Evolutionary conservation across 352 stramenopile species (phyloP).

Genomic region (Globisporangium solare): DNA sequence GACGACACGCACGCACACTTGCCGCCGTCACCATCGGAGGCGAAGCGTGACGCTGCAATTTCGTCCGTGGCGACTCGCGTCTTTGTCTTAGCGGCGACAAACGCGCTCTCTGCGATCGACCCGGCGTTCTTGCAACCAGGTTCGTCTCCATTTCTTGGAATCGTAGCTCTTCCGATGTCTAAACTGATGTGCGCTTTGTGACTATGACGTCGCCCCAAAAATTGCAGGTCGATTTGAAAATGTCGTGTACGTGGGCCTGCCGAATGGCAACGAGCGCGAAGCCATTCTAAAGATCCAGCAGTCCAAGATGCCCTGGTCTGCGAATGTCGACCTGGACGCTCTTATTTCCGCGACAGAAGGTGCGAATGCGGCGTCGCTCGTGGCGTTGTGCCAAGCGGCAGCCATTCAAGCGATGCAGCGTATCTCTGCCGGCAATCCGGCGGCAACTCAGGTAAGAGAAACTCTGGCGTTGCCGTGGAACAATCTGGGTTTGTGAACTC

Average conservation of each 20-base stretch:
- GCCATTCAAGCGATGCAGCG: conserved; percentile 75
- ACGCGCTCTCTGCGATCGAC: conserved; percentile 70
- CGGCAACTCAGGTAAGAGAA: conserved; percentile 25
- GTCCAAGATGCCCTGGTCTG: conserved; percentile 66
- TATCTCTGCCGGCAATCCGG: conserved; percentile 16
- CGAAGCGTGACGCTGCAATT: conserved; percentile 6
- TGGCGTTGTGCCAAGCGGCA: conserved; percentile 65
- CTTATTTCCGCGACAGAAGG: conserved; percentile 56
- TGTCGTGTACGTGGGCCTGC: conserved; percentile 69
- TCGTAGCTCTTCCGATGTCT: not conserved
- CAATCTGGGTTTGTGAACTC: not conserved
- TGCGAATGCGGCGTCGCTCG: conserved; percentile 67
- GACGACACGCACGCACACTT: conserved; percentile 33
- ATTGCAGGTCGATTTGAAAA: conserved; percentile 75
- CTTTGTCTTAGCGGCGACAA: conserved; percentile 82
- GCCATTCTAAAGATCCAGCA: conserved; percentile 66
- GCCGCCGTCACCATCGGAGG: not conserved
- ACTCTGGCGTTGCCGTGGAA: not conserved
- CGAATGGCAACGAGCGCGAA: conserved; percentile 38
- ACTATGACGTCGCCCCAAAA: too few species aligned
- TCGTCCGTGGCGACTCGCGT: conserved; percentile 34
- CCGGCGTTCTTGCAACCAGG: conserved; percentile 78
- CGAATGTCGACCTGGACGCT: conserved; percentile 35
- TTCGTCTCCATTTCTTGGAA: conserved; percentile 10
- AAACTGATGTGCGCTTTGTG: too few species aligned